Evolutionary conservation across 768 basidiomycete genomes (phyloP), one percentile per base, ranked within the genome.

Genomic region (Phanerodontia chrysosporium): DNA sequence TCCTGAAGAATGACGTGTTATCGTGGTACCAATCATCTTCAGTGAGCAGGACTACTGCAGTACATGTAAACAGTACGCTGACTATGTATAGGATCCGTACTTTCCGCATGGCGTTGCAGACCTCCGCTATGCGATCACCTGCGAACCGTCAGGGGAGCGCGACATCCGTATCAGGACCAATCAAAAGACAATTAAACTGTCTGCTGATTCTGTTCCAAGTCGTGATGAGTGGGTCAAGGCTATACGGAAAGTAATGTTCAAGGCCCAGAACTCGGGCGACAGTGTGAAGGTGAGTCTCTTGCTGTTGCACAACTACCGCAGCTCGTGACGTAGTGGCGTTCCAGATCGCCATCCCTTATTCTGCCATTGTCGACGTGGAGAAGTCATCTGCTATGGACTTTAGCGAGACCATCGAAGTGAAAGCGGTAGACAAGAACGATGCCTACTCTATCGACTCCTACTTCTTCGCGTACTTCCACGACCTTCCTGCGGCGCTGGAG

Each of bases 31-130:
- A 93, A 62, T 92, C 91, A 7, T 93, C 95, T 57, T 87, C 92
- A 58, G 95, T 94, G 72, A 76, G 78, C 70, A 10, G 52, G 29
- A 24, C 24, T 39, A 22, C 45, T 44, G n/a, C 45, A 18, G 14
- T 55, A 46, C 49, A 27, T 12, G 49, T 24, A 14, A 30, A 14
- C 64, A 57, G 6, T 55, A 49, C 45, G 39, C 21, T 60, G 54
- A 56, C 12, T 55, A 64, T 18, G 8, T 42, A 51, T 61, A 96
- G 94, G 95, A 99, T 66, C 96, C 95, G 1, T 99, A 99, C 73
- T 99, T 99, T 71, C 92, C 95, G 12, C 91, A 95, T 64, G 97
- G 95, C 25, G 94, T 98, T 57, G 81, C 95, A n/a, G 94, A 97
- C 67, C 75, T 99, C 30, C 90, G 95, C 60, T 98, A 98, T 72